Base-by-base conservation (phyloP, 495 filamentous ascomycete genomes). In the Penicillium ochrochloron region DNA sequence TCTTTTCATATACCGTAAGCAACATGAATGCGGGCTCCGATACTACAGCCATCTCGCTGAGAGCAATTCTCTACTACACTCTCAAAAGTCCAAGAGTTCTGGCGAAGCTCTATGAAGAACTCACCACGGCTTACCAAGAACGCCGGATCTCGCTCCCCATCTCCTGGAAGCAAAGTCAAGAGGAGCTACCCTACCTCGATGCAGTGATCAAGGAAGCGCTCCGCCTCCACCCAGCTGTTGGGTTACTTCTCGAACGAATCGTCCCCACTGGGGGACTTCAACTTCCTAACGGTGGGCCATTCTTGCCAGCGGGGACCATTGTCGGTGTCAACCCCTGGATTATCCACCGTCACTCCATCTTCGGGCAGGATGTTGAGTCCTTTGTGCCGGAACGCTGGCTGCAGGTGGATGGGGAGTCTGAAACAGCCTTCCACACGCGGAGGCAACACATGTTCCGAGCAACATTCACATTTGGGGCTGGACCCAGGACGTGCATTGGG, bases 131-230 rank as follows among this genome's bases (percentile, higher is more conserved):
- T 37, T 81, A 85, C 62, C 10, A 75, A 72, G 46, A 65, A 29
- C 19, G 64, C 0, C 27, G 66, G 12, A 83, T 89, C 61, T 76
- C 62, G 33, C 29, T 64, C 1, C 64, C 56, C 37, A 70, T 65
- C 41, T 64, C 60, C 63, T 81, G 71, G 71, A 77, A 67, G 27
- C 67, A 74, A 56, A 66, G 68, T 25, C 87, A 87, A 67, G 78
- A 69, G 34, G 51, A 79, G 53, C 76, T 88, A 8, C 75, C 83
- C 0, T 90, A 89, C 74, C 77, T 91, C 41, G 83, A 85, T 57
- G 88, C 88, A 1, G 87, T 85, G 62, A 81, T 91, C 57, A 89
- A 88, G 66, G 89, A 91, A 73, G 81, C 85, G 5, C 83, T 90
- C 71, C 84, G 88, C 39, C 68, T 90, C n/a, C 82, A 88, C 12